Conservation (phyloP, 1,139 yeast species). For the Kluyveromyces sp. region DNA sequence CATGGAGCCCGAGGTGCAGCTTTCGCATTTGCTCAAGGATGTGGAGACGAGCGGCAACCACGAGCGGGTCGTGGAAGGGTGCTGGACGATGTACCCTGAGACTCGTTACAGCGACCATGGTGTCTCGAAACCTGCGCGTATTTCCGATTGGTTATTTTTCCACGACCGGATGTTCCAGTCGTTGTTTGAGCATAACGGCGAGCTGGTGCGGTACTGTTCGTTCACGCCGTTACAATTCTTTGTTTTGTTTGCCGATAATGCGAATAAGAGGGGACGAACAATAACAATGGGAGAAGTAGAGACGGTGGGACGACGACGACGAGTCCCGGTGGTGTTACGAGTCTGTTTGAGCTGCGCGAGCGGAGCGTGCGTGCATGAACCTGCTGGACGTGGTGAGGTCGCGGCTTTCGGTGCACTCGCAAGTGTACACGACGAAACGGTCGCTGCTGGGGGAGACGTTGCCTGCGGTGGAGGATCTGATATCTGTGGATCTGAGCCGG, state of each 20-base stretch:
- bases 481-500: conserved; percentile 37
- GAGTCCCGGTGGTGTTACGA: not conserved
- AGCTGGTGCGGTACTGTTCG: conserved; percentile 47
- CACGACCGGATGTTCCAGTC: conserved; percentile 46
- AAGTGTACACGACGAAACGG: conserved; percentile 14
- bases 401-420: conserved; percentile 10
- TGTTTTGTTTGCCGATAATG: conserved; percentile 53
- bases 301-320: no score
- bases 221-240: conserved; percentile 58
- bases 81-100: conserved; percentile 56
- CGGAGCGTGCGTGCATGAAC: conserved; percentile 1
- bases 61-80: conserved; percentile 65
- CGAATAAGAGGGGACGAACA: conserved; percentile 32
- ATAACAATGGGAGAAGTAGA: conserved; percentile 5
- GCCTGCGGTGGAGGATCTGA: conserved; percentile 41
- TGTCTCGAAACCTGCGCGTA: conserved; percentile 50
- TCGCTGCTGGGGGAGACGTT: conserved; percentile 32
- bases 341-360: conserved; percentile 23
- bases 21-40: conserved; percentile 38
- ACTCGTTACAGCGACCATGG: conserved; percentile 59
- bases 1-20: conserved; percentile 39
- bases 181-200: conserved; percentile 41
- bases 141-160: conserved; percentile 75
- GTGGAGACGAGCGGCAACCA: conserved; percentile 41
- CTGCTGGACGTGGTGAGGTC: conserved; percentile 8